Evolutionary conservation across 2,329 filamentous ascomycete species (phyloP), one percentile per base, ranked within the genome.

Genomic region (Coleophoma eucalyptorum): DNA sequence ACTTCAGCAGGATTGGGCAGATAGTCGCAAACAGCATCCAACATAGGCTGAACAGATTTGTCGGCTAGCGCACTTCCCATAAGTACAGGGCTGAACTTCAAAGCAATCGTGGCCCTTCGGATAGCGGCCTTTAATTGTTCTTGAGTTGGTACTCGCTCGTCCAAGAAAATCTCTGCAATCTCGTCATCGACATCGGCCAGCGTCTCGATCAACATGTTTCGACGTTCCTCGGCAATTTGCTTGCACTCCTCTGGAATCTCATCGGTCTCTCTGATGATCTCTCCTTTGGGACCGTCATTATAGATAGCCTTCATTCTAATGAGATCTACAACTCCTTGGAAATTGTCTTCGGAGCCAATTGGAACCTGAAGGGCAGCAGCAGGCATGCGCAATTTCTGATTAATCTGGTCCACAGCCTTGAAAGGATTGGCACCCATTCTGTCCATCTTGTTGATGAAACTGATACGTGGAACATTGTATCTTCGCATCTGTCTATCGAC

Each of bases 371-470:
- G 80, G 16, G 94, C 94, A 12, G 94, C 94, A 33, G 94, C 94
- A 32, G 89, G 86, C 48, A 97, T 87, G 73, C 92, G 92, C 56
- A 99, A 82, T 74, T 99, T 99, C 63, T 86, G 82, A 75, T 96
- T 97, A 78, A 99, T 97, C 73, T 97, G 92, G 38, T 99, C 93
- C 51, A 99, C 85, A 8, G 91, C 92, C 73, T 96, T 97, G 84
- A 92, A 99, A 8, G 94, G 94, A 68, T 99, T 97, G 58, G 94
- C 90, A 53, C 94, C 94, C 88, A 97, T 97, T 58, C 94, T 87
- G 67, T 99, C 94, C 93, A 99, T 97, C 80, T 99, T 99, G 78
- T 99, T 99, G 68, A 99, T 84, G 66, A 99, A 99, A 49, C 89
- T 96, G 69, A 99, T 86, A 62, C 94, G 83, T 54, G 94, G 94